These are phyloP conservation scores for Phlebiopsis gigantea DNA, from an alignment of 768 basidiomycete genomes.

Conservation along the genomic window DNA sequence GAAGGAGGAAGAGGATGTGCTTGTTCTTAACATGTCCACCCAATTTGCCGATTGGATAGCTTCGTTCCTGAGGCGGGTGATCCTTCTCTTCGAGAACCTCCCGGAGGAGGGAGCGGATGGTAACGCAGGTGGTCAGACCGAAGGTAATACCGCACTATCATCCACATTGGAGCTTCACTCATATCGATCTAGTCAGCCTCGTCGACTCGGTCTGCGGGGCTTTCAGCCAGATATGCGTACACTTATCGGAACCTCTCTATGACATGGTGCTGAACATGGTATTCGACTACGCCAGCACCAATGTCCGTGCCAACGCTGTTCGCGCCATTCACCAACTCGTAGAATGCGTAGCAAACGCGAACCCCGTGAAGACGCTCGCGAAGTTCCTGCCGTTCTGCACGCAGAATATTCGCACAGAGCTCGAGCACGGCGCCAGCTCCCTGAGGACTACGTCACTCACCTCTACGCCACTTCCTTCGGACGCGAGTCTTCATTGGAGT, in stretches of 20 bases:
- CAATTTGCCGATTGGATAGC: constrained; percentile 80
- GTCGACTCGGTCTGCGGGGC: constrained; percentile 73
- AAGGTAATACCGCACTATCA: constrained; percentile 46
- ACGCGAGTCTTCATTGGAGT: constrained; percentile 89
- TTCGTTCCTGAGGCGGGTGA: constrained; percentile 73
- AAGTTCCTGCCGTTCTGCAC: constrained; percentile 75
- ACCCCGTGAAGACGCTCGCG: constrained; percentile 70
- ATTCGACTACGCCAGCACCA: constrained; percentile 75
- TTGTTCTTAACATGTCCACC: constrained; percentile 66
- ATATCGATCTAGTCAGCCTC: constrained; percentile 47
- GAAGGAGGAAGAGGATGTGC: constrained; percentile 63
- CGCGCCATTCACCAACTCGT: constrained; percentile 84
- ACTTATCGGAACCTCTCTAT: constrained; percentile 68
- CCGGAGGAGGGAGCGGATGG: constrained; percentile 75
- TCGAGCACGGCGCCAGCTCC: constrained; percentile 82
- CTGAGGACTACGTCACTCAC: constrained; percentile 60
- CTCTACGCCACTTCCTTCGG: constrained; percentile 65
- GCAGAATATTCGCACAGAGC: constrained; percentile 63
- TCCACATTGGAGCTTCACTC: not conserved
- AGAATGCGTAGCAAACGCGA: constrained; percentile 77
- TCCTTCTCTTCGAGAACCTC: constrained; percentile 77
- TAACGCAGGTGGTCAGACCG: constrained; percentile 54
- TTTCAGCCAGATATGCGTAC: constrained; percentile 73
- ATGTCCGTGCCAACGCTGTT: constrained; percentile 80
- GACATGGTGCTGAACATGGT: constrained; percentile 81